Conservation (phyloP, 257 asterid species). For the Nicotiana knightiana region DNA sequence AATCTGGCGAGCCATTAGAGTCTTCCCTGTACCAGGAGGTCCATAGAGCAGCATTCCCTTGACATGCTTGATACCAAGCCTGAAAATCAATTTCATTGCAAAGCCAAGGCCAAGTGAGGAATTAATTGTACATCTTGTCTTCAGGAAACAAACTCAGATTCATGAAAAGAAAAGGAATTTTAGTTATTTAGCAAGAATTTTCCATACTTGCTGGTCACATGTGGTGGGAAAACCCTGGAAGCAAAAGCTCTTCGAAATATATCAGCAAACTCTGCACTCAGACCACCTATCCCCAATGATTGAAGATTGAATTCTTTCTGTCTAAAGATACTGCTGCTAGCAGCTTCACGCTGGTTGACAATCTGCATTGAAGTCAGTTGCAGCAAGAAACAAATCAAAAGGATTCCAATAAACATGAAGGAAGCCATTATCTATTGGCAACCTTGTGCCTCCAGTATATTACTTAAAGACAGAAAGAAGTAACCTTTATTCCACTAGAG, state of each 20-base stretch:
- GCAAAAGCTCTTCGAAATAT: conserved; percentile 99
- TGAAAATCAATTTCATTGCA: conserved; percentile 26
- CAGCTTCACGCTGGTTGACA: conserved; percentile 93
- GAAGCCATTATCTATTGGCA: not conserved
- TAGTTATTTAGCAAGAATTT: conserved; percentile 3
- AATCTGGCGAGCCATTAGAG: conserved; percentile 98
- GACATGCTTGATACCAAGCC: conserved; percentile 97
- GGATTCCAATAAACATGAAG: conserved; percentile 9
- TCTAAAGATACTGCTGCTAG: conserved; percentile 87
- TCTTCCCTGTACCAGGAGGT: conserved; percentile 99
- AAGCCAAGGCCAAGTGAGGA: conserved; percentile 16
- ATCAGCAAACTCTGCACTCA: conserved; percentile 94
- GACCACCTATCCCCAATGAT: conserved; percentile 92
- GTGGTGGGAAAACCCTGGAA: conserved; percentile 95
- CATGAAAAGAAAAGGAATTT: conserved; percentile 11
- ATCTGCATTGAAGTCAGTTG: conserved; percentile 49
- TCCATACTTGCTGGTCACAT: conserved; percentile 86
- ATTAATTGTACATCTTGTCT: not conserved
- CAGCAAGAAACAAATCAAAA: conserved; percentile 10
- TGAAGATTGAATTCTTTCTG: conserved; percentile 93
- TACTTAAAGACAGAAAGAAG: not conserved
- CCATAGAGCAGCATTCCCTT: conserved; percentile 98
- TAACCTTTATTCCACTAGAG: conserved; percentile 90
- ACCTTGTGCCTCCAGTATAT: not conserved
- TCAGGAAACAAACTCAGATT: not conserved